Evolutionary conservation across 2,329 filamentous ascomycete genomes (phyloP).

Genomic region (Aspergillus sclerotialis): DNA sequence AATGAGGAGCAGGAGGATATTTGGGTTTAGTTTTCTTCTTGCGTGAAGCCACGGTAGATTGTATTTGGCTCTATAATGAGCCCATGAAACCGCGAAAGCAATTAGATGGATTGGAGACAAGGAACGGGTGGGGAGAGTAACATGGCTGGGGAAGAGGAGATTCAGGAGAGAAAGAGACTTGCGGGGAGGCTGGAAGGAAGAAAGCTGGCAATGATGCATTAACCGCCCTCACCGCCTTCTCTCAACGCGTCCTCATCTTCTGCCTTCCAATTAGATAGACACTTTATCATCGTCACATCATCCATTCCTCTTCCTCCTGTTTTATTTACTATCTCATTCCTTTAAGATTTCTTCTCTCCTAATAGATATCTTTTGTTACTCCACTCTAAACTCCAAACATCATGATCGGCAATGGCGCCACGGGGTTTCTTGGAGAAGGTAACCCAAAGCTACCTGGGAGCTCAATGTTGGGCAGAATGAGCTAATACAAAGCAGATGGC

Average conservation of each 20-base stretch:
- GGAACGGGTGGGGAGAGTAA: slow-evolving; percentile 1
- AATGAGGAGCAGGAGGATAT: slow-evolving; percentile 1
- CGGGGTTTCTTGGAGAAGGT: slow-evolving; percentile 42
- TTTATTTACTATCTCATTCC: too few relatives aligned
- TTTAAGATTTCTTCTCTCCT: too few relatives aligned
- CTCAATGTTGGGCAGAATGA: slow-evolving; percentile 5
- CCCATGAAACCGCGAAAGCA: not conserved
- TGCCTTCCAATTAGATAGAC: not conserved
- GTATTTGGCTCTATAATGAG: too few relatives aligned
- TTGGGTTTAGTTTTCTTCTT: not conserved
- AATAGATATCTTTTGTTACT: slow-evolving; percentile 1
- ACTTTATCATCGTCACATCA: not conserved
- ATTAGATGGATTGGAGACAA: not conserved
- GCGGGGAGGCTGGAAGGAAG: slow-evolving; percentile 8
- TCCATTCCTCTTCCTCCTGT: not conserved
- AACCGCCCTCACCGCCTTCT: not conserved
- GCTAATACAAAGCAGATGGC: slow-evolving; percentile 61
- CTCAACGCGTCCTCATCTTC: not conserved
- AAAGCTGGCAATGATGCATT: not conserved
- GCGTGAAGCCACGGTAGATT: not conserved
- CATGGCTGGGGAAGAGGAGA: not conserved
- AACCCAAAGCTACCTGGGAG: slow-evolving; percentile 13
- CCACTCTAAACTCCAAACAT: slow-evolving; percentile 9
- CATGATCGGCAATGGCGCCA: slow-evolving; percentile 35
- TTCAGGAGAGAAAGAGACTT: slow-evolving; percentile 4